Conservation (phyloP, 805 yeast species). For the Candida silvicultrix region DNA sequence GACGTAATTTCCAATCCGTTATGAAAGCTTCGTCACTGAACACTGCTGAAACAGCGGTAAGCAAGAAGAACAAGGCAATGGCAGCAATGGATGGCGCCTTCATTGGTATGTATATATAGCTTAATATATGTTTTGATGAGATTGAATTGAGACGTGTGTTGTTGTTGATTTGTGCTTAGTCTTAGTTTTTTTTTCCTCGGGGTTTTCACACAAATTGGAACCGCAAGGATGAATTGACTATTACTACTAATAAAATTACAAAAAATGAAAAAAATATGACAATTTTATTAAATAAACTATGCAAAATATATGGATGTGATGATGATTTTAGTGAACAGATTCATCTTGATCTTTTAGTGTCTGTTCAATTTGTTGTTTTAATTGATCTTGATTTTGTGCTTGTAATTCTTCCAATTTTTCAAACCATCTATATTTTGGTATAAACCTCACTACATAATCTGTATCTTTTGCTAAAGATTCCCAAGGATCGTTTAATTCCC, state of each 20-base stretch:
- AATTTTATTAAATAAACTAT: too few relatives aligned
- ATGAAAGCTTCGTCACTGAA: conserved; percentile 47
- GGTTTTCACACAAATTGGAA: too few relatives aligned
- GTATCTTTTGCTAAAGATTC: conserved; percentile 15
- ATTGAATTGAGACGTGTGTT: too few relatives aligned
- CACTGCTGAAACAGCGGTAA: conserved; percentile 15
- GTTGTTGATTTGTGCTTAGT: too few relatives aligned
- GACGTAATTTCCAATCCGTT: conserved; percentile 48
- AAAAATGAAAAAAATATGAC: too few relatives aligned
- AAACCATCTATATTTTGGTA: conserved; percentile 18
- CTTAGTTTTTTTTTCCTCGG: too few relatives aligned
- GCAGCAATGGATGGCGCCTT: neutral
- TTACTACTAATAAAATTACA: too few relatives aligned
- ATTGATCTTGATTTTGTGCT: neutral
- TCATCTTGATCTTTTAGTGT: neutral
- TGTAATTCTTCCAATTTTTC: conserved; percentile 3
- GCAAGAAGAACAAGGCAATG: neutral
- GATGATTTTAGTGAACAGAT: neutral
- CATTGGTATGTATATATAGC: too few relatives aligned
- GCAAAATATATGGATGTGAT: too few relatives aligned
- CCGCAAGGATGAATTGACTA: too few relatives aligned
- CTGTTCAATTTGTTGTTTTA: neutral
- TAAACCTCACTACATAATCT: conserved; percentile 15
- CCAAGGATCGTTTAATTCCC: conserved; percentile 24
- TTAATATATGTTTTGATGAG: too few relatives aligned